Evolutionary conservation across 1,284 basidiomycete species (phyloP).

Genomic region (Cutaneotrichosporon sp.): DNA sequence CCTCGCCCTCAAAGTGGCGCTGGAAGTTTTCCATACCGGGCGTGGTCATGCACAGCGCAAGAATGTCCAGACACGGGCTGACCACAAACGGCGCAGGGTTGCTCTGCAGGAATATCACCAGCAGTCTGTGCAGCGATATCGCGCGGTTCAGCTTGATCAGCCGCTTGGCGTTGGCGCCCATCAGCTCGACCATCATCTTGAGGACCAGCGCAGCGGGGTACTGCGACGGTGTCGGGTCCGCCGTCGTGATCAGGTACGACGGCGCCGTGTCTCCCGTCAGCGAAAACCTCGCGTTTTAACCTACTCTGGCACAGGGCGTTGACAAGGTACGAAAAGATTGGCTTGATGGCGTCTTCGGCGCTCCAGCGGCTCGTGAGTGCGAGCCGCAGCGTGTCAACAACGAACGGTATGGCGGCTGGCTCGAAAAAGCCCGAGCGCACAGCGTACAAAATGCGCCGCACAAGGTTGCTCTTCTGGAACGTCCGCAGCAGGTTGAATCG

Average conservation of each 20-base stretch:
- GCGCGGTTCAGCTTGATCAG: conserved; percentile 43
- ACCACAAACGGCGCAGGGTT: conserved; percentile 42
- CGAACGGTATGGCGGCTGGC: conserved; percentile 53
- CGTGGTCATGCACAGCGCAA: conserved; percentile 34
- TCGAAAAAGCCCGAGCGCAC: conserved; percentile 71
- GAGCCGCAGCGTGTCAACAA: conserved; percentile 50
- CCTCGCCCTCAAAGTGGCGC: conserved; percentile 44
- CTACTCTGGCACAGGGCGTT: conserved; percentile 70
- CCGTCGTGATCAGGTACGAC: conserved; percentile 6
- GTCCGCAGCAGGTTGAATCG: conserved; percentile 64
- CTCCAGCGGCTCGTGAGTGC: conserved; percentile 40
- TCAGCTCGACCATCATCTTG: conserved; percentile 33
- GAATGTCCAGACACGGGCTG: conserved; percentile 37
- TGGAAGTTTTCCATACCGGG: conserved; percentile 39
- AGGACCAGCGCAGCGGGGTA: conserved; percentile 35
- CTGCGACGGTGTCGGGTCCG: conserved; percentile 34
- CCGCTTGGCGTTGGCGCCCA: conserved; percentile 21
- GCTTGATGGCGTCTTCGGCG: conserved; percentile 60
- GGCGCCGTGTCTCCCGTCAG: conserved; percentile 7
- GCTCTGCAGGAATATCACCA: conserved; percentile 46
- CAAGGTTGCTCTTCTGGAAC: conserved; percentile 63
- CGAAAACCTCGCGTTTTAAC: not conserved
- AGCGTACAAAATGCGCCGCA: conserved; percentile 72
- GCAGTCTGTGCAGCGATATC: conserved; percentile 44
- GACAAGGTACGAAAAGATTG: conserved; percentile 75